Evolutionary conservation across 139 green algal genomes (phyloP).

Genomic region (Coelastrella sp.): DNA sequence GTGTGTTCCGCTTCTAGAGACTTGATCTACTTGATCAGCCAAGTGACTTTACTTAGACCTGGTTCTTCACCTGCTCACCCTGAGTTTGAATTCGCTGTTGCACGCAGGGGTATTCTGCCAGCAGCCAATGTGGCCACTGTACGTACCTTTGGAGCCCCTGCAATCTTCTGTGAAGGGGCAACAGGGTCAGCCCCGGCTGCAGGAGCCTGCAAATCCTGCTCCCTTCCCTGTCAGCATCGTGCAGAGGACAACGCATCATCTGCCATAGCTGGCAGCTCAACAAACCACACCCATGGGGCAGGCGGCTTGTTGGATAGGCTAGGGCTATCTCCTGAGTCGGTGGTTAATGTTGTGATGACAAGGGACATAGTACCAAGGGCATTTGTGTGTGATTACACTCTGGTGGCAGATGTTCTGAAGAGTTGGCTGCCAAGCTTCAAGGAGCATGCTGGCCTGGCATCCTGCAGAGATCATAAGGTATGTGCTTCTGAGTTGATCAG

Average conservation of each 20-base stretch:
- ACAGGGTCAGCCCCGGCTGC: conserved; percentile 14
- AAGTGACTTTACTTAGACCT: too few species aligned
- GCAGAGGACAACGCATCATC: neutral
- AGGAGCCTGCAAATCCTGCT: conserved; percentile 10
- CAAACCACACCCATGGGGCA: neutral
- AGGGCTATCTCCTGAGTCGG: conserved; percentile 58
- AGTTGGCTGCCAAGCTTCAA: conserved; percentile 76
- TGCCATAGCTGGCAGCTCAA: neutral
- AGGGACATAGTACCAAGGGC: conserved; percentile 97
- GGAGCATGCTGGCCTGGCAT: conserved; percentile 78
- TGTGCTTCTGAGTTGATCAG: neutral
- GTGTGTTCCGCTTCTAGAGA: too few species aligned
- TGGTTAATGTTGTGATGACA: conserved; percentile 94
- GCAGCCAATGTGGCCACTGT: conserved; percentile 69
- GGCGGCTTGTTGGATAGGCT: conserved; percentile 49
- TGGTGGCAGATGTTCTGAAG: conserved; percentile 74
- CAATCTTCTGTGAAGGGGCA: conserved; percentile 88
- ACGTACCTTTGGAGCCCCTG: conserved; percentile 94
- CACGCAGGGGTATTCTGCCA: conserved; percentile 75
- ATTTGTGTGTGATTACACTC: conserved; percentile 97
- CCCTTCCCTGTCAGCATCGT: conserved; percentile 16
- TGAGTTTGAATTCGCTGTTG: neutral
- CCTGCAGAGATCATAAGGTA: conserved; percentile 54
- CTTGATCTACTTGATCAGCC: too few species aligned
- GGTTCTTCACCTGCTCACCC: too few species aligned